Evolutionary conservation across 495 filamentous ascomycete species (phyloP), one percentile per base, ranked within the genome.

Genomic region (Aspergillus mulundensis): DNA sequence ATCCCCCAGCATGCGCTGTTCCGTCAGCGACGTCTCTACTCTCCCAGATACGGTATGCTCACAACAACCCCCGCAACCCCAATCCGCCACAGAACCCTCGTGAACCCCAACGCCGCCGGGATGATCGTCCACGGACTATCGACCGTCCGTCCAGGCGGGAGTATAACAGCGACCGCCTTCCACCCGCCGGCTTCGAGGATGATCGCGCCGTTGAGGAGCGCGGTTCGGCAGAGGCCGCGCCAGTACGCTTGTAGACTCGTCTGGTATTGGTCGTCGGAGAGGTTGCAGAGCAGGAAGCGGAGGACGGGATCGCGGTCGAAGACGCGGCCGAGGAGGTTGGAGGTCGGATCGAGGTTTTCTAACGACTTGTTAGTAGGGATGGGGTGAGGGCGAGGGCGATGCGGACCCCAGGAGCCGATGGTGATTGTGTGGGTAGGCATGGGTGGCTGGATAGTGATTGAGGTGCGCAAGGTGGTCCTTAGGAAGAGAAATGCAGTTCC

Each of bases 301-400:
- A 54, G 42, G 5, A 46, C 30, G 5, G 52, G 52, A 18, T 54
- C 52, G 10, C 36, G 30, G 11, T 54, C 52, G 42, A 54, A 54
- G 16, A 46, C 52, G 6, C 23, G 41, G 18, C 23, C 41, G 28
- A 54, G 42, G 18, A 54, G 41, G 20, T 43, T 44, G 12, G 42
- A 54, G 5, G 43, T 18, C 0, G 41, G 28, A 7, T 46, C 42
- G 1, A 54, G 52, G 7, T 44, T 20, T 14, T 54, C 52, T 54
- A 32, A 23, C 25, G 25, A 32, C 0, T n/a, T n/a, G 43, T 10
- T 28, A 15, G 43, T 16, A 28, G 12, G 43, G 2, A 46, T 1
- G 3, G 1, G 12, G 3, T 18, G n/a, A 18, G 14, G 38, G 8
- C 5, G 7, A 36, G 8, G 12, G 32, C 11, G 12, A 40, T 40